These are phyloP conservation scores for Physaria fendleri DNA, from an alignment of 345 rosid species.

Conservation along the genomic window DNA sequence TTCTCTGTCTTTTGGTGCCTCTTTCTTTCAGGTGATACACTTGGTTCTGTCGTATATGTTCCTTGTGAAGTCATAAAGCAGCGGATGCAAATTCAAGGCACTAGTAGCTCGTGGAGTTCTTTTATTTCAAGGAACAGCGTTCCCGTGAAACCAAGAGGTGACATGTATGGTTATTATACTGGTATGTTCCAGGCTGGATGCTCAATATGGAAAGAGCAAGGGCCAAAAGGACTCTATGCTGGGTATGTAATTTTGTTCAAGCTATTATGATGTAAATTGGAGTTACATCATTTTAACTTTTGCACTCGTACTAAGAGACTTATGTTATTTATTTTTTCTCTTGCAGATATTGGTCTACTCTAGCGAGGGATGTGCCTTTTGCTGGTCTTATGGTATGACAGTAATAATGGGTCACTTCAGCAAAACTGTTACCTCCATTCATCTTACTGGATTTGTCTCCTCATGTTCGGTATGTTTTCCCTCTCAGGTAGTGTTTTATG, in stretches of 20 bases:
- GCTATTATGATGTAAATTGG: neutral
- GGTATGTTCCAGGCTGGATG: slow-evolving; percentile 86
- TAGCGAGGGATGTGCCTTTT: slow-evolving; percentile 94
- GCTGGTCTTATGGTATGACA: slow-evolving; percentile 86
- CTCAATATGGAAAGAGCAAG: slow-evolving; percentile 86
- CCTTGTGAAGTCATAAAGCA: slow-evolving; percentile 98
- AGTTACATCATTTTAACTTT: neutral
- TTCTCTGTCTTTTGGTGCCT: slow-evolving; percentile 18
- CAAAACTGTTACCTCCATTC: neutral
- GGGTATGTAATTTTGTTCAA: slow-evolving; percentile 44
- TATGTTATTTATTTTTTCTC: neutral
- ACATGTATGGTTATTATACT: slow-evolving; percentile 67
- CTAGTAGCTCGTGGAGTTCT: slow-evolving; percentile 66
- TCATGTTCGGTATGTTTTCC: slow-evolving; percentile 8
- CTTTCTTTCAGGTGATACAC: slow-evolving; percentile 74
- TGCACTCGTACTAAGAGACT: neutral
- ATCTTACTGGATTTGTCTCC: neutral
- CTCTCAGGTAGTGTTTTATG: slow-evolving; percentile 78
- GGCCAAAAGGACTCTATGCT: slow-evolving; percentile 75
- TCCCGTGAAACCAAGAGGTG: slow-evolving; percentile 38
- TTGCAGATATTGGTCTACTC: slow-evolving; percentile 79
- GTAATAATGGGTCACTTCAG: neutral
- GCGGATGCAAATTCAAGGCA: slow-evolving; percentile 97
- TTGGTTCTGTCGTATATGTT: slow-evolving; percentile 86
- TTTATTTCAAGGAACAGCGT: slow-evolving; percentile 37